Conservation (phyloP, 176 grass and related monocot genomes). For the Oropetium thomaeum region DNA sequence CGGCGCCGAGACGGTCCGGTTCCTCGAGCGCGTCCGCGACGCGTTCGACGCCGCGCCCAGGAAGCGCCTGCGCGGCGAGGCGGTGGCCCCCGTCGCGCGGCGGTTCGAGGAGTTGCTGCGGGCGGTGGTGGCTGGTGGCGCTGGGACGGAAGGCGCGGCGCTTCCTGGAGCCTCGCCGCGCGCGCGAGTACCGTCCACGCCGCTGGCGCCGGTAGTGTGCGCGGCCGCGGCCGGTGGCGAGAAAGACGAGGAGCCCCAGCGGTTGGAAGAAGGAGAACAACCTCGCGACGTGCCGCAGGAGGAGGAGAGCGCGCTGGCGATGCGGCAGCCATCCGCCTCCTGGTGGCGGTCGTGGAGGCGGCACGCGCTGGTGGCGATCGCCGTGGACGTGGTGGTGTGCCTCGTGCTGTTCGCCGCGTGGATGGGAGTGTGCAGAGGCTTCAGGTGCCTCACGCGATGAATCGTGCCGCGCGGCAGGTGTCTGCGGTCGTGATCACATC, state of each 20-base stretch:
- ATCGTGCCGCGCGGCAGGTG: not conserved
- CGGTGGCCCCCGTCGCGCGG: slow-evolving; percentile 37
- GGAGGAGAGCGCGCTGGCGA: not conserved
- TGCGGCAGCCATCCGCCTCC: not conserved
- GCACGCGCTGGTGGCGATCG: slow-evolving; percentile 45
- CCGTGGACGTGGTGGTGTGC: slow-evolving; percentile 54
- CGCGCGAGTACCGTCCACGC: not conserved
- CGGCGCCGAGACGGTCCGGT: slow-evolving; percentile 40
- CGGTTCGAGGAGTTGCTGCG: slow-evolving; percentile 40
- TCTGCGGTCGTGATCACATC: not conserved
- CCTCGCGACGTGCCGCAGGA: not conserved
- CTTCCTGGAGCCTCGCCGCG: not conserved
- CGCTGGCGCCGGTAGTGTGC: not conserved
- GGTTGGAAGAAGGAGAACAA: not conserved
- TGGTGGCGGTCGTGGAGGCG: slow-evolving; percentile 41
- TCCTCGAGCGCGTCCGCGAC: slow-evolving; percentile 54
- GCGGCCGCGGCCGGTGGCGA: not conserved
- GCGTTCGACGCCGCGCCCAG: slow-evolving; percentile 30
- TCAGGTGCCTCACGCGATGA: slow-evolving; percentile 53
- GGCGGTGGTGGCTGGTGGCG: not conserved
- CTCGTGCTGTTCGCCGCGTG: slow-evolving; percentile 66
- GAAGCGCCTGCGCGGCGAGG: slow-evolving; percentile 34
- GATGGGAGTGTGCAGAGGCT: slow-evolving; percentile 65
- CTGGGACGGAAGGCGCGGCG: not conserved
- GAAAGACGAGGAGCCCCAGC: slow-evolving; percentile 20